Conservation (phyloP, 805 yeast species). For the Teunomyces lycoperdinae region DNA sequence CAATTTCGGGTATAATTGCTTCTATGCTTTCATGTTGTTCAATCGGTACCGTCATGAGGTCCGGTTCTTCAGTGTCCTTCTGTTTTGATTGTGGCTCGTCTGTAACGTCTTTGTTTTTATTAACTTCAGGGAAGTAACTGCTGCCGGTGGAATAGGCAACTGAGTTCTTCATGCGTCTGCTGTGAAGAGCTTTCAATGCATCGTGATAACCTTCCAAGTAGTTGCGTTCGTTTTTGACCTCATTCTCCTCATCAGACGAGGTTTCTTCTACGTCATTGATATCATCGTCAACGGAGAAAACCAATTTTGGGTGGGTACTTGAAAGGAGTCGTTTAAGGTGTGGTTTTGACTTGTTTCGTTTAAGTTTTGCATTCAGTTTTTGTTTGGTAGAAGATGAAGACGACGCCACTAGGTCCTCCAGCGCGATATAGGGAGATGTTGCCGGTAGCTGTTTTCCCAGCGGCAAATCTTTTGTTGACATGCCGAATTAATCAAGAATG, state of each 20-base stretch:
- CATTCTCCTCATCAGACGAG: slow-evolving; percentile 36
- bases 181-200: slow-evolving; percentile 49
- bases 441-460: neutral
- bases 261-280: slow-evolving; percentile 58
- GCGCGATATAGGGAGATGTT: neutral
- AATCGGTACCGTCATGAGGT: neutral
- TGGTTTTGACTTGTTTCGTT: slow-evolving; percentile 26
- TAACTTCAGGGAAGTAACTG: slow-evolving; percentile 9
- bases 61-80: slow-evolving; percentile 1
- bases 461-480: neutral
- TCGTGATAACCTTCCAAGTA: slow-evolving; percentile 74
- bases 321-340: slow-evolving; percentile 27
- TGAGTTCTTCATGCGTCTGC: slow-evolving; percentile 13
- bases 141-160: neutral
- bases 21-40: slow-evolving; percentile 1
- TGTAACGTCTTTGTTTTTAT: neutral
- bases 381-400: neutral
- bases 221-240: slow-evolving; percentile 22
- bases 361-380: slow-evolving; percentile 8
- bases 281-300: slow-evolving; percentile 82
- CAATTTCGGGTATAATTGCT: slow-evolving; percentile 7
- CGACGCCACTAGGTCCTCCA: slow-evolving; percentile 3
- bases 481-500: slow-evolving; percentile 2
- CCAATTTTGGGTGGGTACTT: slow-evolving; percentile 23
- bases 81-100: neutral